A percentile compares a stretch with the other conserved stretches of the same genome.
phyloP scores from a whole-genome alignment of 352 stramenopile genomes.

The Globisporangium cederbergense region DNA sequence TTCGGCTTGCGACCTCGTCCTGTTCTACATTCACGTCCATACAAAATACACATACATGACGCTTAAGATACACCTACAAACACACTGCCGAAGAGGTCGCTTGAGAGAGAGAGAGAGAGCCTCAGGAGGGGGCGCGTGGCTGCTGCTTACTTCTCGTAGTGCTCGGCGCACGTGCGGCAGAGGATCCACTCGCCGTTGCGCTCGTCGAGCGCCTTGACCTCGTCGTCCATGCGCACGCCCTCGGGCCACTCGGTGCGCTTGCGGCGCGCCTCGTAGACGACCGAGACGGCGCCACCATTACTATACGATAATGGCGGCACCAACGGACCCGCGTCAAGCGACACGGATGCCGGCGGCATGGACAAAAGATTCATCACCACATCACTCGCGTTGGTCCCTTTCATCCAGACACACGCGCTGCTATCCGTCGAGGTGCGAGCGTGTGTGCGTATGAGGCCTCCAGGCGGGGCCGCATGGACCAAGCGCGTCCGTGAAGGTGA shows the following conservation, averaged over 20 bases:
- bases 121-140: not conserved
- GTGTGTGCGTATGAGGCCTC: constrained; percentile 14
- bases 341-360: constrained; percentile 11
- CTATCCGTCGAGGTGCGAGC: constrained; percentile 16
- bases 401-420: constrained; percentile 22
- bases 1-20: constrained; percentile 53
- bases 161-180: constrained; percentile 51
- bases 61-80: constrained; percentile 2
- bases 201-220: constrained; percentile 55
- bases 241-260: constrained; percentile 53
- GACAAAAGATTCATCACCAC: constrained; percentile 21
- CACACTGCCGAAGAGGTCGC: not conserved
- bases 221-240: constrained; percentile 42
- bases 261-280: constrained; percentile 40
- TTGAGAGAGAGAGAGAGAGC: not conserved
- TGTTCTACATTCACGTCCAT: constrained; percentile 27
- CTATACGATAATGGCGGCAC: not conserved
- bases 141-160: constrained; percentile 40
- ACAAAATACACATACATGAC: constrained; percentile 11
- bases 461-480: not conserved
- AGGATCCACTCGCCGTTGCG: constrained; percentile 64
- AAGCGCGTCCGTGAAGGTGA: not conserved
- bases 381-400: constrained; percentile 18
- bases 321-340: constrained; percentile 4
- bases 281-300: not conserved